Base-by-base conservation (phyloP, 2,329 filamentous ascomycete species). In the Daldinia sp. region DNA sequence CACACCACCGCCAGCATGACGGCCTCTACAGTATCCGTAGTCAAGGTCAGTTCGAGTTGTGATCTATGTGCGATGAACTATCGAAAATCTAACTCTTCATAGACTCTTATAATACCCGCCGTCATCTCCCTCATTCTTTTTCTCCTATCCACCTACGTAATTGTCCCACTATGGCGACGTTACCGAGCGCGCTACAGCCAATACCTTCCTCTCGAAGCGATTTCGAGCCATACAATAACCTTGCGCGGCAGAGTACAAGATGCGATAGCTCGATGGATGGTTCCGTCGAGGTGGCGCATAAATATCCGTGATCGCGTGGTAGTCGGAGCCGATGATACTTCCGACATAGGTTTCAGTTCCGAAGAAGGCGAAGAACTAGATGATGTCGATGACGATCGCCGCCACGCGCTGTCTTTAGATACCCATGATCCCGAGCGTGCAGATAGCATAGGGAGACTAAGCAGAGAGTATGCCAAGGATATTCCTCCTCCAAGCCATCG, bases 81-180 rank as follows among this genome's bases (percentile, higher is more conserved):
- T 59, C 50, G 35, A 13, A 15, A 32, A 51, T 49, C 50, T 19
- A 49, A 48, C 30, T 15, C 13, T 25, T 41, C n/a, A 5, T 71
- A 93, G 90, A 90, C 88, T 4, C 78, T 93, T 65, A 76, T 92
- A 70, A 79, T 92, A 66, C 90, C 91, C 30, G 90, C 90, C 54
- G 71, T 89, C 72, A 88, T 93, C 72, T 90, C 90, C 45, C 82
- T 93, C 48, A 77, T 85, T 64, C 79, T 92, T 68, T 94, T 91
- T 77, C 76, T 93, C 70, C 59, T 87, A 60, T 78, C 88, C 58
- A 88, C 86, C 58, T 91, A 87, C 75, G 78, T 88, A 70, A 71
- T 92, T 63, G 73, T 91, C 23, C 91, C 91, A 1, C 73, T 90
- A 62, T 91, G 90, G 85, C 88, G 86, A 48, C 85, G 83, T 58